Evolutionary conservation across 768 basidiomycete species (phyloP), one percentile per base, ranked within the genome.

Genomic region (Crassisporium funariophilum): DNA sequence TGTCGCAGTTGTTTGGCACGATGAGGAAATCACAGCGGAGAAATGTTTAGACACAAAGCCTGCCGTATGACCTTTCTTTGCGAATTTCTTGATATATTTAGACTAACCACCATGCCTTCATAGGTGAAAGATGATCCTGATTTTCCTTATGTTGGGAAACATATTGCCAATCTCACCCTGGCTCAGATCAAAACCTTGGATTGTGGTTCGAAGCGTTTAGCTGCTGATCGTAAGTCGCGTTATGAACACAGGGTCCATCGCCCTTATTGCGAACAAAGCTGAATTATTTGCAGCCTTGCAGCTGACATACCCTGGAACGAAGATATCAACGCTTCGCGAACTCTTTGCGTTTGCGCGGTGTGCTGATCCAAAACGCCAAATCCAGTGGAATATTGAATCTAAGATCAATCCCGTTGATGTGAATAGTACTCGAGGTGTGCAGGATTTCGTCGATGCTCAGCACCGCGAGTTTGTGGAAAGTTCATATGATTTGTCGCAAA

Each of bases 131-230:
- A 67, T 27, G 86, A 89, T 59, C 80, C 82, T 2, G 68, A 68
- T 31, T 89, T 78, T 59, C 86, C 86, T 10, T 88, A 89, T 59
- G 84, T 87, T n/a, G 86, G 84, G 42, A 86, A 87, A 64, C 78
- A 73, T 49, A 74, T 90, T 44, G 83, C 81, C n/a, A 84, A 88
- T 61, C 74, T 91, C 33, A 91, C 90, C 0, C 65, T 91, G 33
- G 81, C 86, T 5, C 88, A 91, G 65, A 66, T 92, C 48, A 84
- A 84, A 65, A 91, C 86, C 4, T 64, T 92, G 35, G 88, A 92
- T 61, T 92, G 90, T 54, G 89, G 88, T 31, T 88, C 86, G 9
- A 70, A 75, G 54, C 77, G 88, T 19, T 77, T 79, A 39, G 53
- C 63, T 8, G 68, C 73, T 48, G 86, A 75, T 55, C 83, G 86